Evolutionary conservation across 73 alveolate genomes (phyloP).

Genomic region (Paramecium sexaurelia): DNA sequence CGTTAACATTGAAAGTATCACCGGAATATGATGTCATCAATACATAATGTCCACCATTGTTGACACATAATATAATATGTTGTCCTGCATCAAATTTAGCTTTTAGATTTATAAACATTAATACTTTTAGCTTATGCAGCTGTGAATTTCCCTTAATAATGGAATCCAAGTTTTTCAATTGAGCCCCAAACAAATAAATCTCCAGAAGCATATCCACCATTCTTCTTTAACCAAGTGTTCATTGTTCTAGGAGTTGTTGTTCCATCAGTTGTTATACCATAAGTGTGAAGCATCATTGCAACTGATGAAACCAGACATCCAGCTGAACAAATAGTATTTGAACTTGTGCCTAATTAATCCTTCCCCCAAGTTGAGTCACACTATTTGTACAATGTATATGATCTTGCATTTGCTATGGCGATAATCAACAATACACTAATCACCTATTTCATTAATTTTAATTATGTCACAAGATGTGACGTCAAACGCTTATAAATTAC

Average conservation of each 20-base stretch:
- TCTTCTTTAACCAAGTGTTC: slow-evolving; percentile 71
- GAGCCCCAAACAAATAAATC: slow-evolving; percentile 78
- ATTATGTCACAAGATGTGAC: not conserved
- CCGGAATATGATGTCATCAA: slow-evolving; percentile 68
- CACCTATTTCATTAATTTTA: slow-evolving; percentile 21
- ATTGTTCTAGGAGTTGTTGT: slow-evolving; percentile 66
- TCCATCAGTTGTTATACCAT: slow-evolving; percentile 63
- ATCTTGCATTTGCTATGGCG: slow-evolving; percentile 44
- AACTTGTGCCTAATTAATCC: slow-evolving; percentile 51
- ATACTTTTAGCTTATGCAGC: slow-evolving; percentile 17
- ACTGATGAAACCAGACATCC: slow-evolving; percentile 76
- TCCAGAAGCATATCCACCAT: slow-evolving; percentile 74
- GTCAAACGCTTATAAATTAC: not conserved
- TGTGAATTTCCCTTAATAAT: not conserved
- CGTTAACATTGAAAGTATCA: slow-evolving; percentile 70
- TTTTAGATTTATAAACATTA: not conserved
- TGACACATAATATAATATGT: slow-evolving; percentile 70
- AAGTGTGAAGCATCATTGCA: slow-evolving; percentile 66
- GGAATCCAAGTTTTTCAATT: slow-evolving; percentile 63
- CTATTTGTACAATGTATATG: slow-evolving; percentile 58
- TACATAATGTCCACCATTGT: slow-evolving; percentile 77
- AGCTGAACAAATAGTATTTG: slow-evolving; percentile 70
- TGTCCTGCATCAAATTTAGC: slow-evolving; percentile 57
- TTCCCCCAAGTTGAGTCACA: slow-evolving; percentile 64
- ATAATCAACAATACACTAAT: slow-evolving; percentile 21